These are phyloP conservation scores for Erysiphe pulchra DNA, from an alignment of 2,329 filamentous ascomycete species.

Conservation along the genomic window DNA sequence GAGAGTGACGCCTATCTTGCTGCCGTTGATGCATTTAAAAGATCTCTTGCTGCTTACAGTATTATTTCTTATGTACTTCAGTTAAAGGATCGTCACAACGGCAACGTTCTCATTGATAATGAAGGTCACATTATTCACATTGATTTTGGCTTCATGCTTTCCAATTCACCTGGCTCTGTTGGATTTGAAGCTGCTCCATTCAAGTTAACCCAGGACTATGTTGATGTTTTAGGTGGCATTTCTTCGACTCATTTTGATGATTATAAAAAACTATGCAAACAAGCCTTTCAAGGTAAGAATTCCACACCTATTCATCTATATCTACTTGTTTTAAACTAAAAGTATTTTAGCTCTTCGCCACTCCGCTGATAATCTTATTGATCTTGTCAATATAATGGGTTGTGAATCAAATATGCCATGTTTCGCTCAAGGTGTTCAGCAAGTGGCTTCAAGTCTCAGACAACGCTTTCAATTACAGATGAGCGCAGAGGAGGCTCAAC, in stretches of 20 bases:
- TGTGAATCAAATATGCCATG: constrained; percentile 65
- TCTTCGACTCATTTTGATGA: constrained; percentile 44
- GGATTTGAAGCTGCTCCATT: constrained; percentile 73
- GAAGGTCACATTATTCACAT: constrained; percentile 74
- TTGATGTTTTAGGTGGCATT: constrained; percentile 55
- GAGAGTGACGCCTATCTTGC: constrained; percentile 43
- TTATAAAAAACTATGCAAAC: constrained; percentile 58
- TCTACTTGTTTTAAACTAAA: background rate
- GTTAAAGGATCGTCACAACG: constrained; percentile 68
- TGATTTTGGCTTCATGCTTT: constrained; percentile 76
- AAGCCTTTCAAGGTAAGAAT: constrained; percentile 50
- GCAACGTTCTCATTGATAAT: constrained; percentile 65
- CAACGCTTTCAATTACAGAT: constrained; percentile 62
- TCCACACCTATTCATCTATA: constrained; percentile 2
- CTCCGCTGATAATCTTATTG: constrained; percentile 57
- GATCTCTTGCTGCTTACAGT: constrained; percentile 64
- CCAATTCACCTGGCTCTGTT: constrained; percentile 61
- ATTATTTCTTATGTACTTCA: constrained; percentile 65
- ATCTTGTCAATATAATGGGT: constrained; percentile 66
- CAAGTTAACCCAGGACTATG: constrained; percentile 66
- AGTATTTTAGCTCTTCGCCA: constrained; percentile 34
- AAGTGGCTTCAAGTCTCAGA: constrained; percentile 41
- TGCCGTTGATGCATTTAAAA: constrained; percentile 54
- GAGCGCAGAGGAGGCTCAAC: constrained; percentile 57
- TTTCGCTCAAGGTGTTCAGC: constrained; percentile 46